Conservation (phyloP, 352 stramenopile genomes). For the Globisporangium paroecandrum region DNA sequence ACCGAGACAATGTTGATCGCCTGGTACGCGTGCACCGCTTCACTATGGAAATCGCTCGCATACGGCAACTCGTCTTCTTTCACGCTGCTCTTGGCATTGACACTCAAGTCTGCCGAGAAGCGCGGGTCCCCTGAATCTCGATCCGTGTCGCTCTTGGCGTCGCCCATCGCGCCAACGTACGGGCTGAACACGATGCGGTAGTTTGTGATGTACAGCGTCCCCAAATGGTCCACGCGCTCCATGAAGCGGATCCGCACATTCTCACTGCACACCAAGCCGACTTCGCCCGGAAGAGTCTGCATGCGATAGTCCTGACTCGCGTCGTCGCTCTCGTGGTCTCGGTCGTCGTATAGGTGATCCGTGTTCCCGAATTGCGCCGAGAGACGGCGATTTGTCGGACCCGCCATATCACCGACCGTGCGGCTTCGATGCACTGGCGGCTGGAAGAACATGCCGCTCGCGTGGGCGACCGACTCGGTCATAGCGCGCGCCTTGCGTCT, state of each 20-base stretch:
- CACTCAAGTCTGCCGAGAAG: conserved; percentile 21
- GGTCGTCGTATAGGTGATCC: conserved; percentile 23
- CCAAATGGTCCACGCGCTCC: conserved; percentile 40
- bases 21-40: conserved; percentile 53
- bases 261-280: conserved; percentile 57
- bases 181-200: conserved; percentile 80
- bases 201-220: conserved; percentile 76
- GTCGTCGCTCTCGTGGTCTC: conserved; percentile 20
- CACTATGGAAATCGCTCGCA: conserved; percentile 36
- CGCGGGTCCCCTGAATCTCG: conserved; percentile 5
- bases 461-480: conserved; percentile 18
- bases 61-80: conserved; percentile 46
- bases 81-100: conserved; percentile 24
- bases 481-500: conserved; percentile 15
- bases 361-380: conserved; percentile 23
- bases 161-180: conserved; percentile 10
- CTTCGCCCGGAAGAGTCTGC: conserved; percentile 63
- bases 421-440: conserved; percentile 13
- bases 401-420: conserved; percentile 10
- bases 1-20: conserved; percentile 68
- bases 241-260: conserved; percentile 59
- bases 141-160: conserved; percentile 2
- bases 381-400: conserved; percentile 4
- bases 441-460: conserved; percentile 27
- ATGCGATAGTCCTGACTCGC: conserved; percentile 24